These are phyloP conservation scores for Penicillium lividum DNA, from an alignment of 495 filamentous ascomycete species.

Conservation along the genomic window DNA sequence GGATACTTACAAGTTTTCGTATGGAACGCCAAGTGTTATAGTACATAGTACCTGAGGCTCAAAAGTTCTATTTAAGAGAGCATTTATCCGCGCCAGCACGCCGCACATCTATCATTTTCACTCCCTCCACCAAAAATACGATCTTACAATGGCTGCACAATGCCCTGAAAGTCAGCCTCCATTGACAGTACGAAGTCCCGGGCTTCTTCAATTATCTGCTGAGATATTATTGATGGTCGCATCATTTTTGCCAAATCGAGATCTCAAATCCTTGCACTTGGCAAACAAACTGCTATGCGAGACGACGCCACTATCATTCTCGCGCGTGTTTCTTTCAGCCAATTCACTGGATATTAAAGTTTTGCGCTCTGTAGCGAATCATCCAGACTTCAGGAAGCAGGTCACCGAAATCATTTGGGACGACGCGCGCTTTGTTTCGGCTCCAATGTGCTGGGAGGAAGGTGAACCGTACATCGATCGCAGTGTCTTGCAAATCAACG, in stretches of 20 bases:
- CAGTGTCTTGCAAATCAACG: conserved; percentile 17
- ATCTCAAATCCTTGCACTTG: conserved; percentile 29
- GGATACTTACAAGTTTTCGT: no score
- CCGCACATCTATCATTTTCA: conserved; percentile 7
- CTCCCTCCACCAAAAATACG: conserved; percentile 11
- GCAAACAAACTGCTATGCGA: conserved; percentile 18
- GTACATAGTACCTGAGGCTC: no score
- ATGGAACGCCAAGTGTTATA: no score
- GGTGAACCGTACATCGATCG: no score
- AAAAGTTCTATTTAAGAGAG: no score
- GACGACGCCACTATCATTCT: conserved; percentile 20
- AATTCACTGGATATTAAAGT: conserved; percentile 27
- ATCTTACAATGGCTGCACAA: conserved; percentile 14
- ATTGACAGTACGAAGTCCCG: conserved; percentile 8
- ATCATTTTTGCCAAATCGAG: conserved; percentile 16
- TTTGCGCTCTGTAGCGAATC: conserved; percentile 29
- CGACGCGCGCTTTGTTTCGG: conserved; percentile 20
- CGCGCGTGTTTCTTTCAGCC: conserved; percentile 28
- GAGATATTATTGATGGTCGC: conserved; percentile 9
- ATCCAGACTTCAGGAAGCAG: conserved; percentile 19
- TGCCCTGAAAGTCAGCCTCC: conserved; percentile 11
- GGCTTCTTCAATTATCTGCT: conserved; percentile 1
- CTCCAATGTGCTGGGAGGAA: background rate
- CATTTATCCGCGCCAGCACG: no score
- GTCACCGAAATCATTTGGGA: conserved; percentile 36